Conservation (phyloP, 306 rosid species). For the Macrotyloma uniflorum region DNA sequence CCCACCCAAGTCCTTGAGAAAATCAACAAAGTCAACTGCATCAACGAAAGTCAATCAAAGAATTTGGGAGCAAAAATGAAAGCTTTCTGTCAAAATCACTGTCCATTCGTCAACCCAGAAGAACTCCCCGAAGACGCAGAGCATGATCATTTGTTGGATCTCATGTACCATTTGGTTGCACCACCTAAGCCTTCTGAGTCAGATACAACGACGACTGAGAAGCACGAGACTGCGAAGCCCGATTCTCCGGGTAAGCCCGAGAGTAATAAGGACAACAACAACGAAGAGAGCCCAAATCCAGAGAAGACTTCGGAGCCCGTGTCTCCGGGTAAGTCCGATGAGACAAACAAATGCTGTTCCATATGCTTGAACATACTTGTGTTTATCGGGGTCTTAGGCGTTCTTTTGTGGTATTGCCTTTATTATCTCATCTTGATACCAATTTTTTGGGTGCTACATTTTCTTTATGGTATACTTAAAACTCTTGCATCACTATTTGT, state of each 20-base stretch:
- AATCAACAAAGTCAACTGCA: not conserved
- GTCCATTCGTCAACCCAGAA: not conserved
- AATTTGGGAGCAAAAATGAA: not conserved
- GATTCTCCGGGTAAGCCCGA: too few species aligned
- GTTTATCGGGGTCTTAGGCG: not conserved
- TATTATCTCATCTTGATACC: not conserved
- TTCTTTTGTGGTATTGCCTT: not conserved
- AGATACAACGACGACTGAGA: too few species aligned
- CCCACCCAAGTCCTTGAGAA: not conserved
- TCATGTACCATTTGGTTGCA: constrained; percentile 4
- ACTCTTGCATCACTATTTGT: not conserved
- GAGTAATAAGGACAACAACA: not conserved
- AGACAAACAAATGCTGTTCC: not conserved
- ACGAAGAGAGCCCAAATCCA: too few species aligned
- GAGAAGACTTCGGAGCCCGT: too few species aligned
- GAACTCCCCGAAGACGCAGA: not conserved
- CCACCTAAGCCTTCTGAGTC: not conserved
- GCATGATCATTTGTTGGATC: not conserved
- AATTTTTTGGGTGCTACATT: not conserved
- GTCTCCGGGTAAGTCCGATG: too few species aligned
- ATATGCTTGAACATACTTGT: not conserved
- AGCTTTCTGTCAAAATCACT: not conserved
- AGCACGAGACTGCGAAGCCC: not conserved
- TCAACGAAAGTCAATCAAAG: not conserved
- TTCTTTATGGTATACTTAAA: not conserved